A percentile compares a stretch with the other conserved stretches of the same genome.
Conservation (phyloP, 2,329 filamentous ascomycete genomes). For the Shiraia sp. region DNA sequence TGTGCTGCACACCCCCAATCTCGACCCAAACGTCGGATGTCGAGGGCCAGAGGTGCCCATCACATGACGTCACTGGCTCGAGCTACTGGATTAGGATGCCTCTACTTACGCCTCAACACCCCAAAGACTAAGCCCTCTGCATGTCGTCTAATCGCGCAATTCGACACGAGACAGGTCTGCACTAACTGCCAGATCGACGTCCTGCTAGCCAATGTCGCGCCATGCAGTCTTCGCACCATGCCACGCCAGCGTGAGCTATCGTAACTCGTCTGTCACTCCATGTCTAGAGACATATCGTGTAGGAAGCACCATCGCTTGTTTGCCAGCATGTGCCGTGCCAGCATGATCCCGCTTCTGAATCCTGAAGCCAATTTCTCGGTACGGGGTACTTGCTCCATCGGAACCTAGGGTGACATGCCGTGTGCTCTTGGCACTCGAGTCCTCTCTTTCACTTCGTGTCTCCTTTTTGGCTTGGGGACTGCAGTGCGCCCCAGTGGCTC, state of each 20-base stretch:
- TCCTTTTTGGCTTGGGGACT: slow-evolving; percentile 3
- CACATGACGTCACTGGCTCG: too few species aligned
- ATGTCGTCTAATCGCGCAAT: slow-evolving; percentile 7
- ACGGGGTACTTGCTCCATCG: slow-evolving; percentile 11
- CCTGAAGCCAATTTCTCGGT: slow-evolving; percentile 17
- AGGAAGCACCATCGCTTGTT: too few species aligned
- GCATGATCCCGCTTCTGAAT: neutral
- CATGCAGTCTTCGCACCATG: slow-evolving; percentile 4
- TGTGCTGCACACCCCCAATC: too few species aligned
- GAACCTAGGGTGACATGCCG: slow-evolving; percentile 20
- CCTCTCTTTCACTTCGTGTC: slow-evolving; percentile 14
- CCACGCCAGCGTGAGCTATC: slow-evolving; percentile 7
- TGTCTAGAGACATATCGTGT: too few species aligned
- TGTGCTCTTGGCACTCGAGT: slow-evolving; percentile 14
- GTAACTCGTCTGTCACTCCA: too few species aligned
- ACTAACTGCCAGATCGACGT: slow-evolving; percentile 5
- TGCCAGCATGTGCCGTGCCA: slow-evolving; percentile 2
- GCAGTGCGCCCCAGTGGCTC: slow-evolving; percentile 4
- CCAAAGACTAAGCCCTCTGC: slow-evolving; percentile 2
- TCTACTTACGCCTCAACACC: neutral
- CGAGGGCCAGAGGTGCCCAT: too few species aligned
- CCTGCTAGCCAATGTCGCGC: neutral
- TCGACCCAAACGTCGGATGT: too few species aligned
- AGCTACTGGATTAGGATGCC: neutral
- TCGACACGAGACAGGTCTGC: neutral